These are phyloP conservation scores for Neurospora africana DNA, from an alignment of 495 filamentous ascomycete species.

Conservation along the genomic window DNA sequence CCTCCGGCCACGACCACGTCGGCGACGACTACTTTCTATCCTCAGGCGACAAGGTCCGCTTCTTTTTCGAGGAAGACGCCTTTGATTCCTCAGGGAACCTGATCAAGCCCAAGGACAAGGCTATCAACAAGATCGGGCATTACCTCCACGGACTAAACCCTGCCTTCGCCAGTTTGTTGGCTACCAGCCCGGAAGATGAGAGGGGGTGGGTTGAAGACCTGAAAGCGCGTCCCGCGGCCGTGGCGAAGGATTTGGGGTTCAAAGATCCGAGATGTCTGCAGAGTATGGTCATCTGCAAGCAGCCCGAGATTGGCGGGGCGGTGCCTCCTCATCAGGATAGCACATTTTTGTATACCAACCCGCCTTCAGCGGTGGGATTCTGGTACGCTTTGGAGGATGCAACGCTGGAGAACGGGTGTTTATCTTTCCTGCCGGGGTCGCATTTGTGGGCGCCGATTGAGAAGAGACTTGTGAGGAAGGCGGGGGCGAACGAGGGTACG, in stretches of 20 bases:
- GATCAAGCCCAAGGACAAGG: constrained; percentile 61
- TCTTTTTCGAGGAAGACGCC: constrained; percentile 93
- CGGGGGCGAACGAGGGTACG: constrained; percentile 29
- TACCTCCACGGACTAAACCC: constrained; percentile 67
- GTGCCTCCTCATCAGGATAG: constrained; percentile 85
- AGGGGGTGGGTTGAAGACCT: constrained; percentile 6
- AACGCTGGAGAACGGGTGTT: constrained; percentile 70
- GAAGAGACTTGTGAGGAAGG: constrained; percentile 64
- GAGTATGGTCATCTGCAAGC: constrained; percentile 97
- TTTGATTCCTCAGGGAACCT: constrained; percentile 50
- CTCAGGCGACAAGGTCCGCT: constrained; percentile 81
- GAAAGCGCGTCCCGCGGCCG: constrained; percentile 37
- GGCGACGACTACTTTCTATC: constrained; percentile 91
- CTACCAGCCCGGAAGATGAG: constrained; percentile 30
- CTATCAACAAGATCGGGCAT: constrained; percentile 97
- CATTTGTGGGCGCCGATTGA: constrained; percentile 56
- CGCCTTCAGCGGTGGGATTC: constrained; percentile 82
- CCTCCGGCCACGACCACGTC: constrained; percentile 58
- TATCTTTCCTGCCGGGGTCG: constrained; percentile 74
- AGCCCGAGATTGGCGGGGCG: constrained; percentile 85
- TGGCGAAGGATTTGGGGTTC: constrained; percentile 66
- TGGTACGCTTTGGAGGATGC: constrained; percentile 96
- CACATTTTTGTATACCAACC: constrained; percentile 85
- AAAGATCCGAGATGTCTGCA: constrained; percentile 62
- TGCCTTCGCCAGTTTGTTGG: constrained; percentile 55